Percentiles rank a stretch among this genome's conserved stretches.
These are phyloP conservation scores for Penicillium steckii DNA, from an alignment of 495 filamentous ascomycete genomes.

Conservation along the genomic window DNA sequence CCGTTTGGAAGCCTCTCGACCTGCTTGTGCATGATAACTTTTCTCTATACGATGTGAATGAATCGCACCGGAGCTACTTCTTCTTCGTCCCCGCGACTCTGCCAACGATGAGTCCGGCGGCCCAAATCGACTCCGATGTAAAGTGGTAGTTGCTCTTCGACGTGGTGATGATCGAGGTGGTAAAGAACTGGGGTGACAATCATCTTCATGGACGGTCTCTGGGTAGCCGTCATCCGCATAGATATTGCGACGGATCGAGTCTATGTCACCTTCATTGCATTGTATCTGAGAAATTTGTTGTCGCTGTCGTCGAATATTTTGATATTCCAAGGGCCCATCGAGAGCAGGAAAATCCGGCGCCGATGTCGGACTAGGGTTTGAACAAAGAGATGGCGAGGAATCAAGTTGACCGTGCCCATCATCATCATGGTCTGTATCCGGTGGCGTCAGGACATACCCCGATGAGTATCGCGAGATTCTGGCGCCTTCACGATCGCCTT, in stretches of 20 bases:
- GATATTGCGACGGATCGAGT: slow-evolving; percentile 36
- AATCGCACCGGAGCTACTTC: slow-evolving; percentile 27
- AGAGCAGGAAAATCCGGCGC: slow-evolving; percentile 22
- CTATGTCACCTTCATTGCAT: slow-evolving; percentile 36
- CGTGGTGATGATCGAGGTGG: slow-evolving; percentile 37
- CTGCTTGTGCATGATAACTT: slow-evolving; percentile 25
- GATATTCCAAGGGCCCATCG: slow-evolving; percentile 14
- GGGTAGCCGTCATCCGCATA: slow-evolving; percentile 21
- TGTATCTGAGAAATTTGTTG: slow-evolving; percentile 45
- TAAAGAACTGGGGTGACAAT: slow-evolving; percentile 46
- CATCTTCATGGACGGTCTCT: slow-evolving; percentile 25
- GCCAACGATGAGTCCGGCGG: slow-evolving; percentile 5
- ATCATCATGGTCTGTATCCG: slow-evolving; percentile 45
- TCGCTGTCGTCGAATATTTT: slow-evolving; percentile 35
- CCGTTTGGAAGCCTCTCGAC: slow-evolving; percentile 35
- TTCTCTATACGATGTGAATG: slow-evolving; percentile 41
- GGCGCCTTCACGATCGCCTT: slow-evolving; percentile 2
- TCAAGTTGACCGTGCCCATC: slow-evolving; percentile 31
- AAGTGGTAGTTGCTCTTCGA: slow-evolving; percentile 22
- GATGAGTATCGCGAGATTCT: slow-evolving; percentile 18
- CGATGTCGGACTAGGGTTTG: slow-evolving; percentile 37
- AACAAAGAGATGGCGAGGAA: slow-evolving; percentile 30
- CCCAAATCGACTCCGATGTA: slow-evolving; percentile 31
- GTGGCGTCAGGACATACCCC: slow-evolving; percentile 41
- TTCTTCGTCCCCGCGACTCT: slow-evolving; percentile 24